A percentile compares a stretch with the other conserved stretches of the same genome.
These are phyloP conservation scores for Chondrus crispus DNA, from an alignment of 23 red algal species.

Conservation along the genomic window DNA sequence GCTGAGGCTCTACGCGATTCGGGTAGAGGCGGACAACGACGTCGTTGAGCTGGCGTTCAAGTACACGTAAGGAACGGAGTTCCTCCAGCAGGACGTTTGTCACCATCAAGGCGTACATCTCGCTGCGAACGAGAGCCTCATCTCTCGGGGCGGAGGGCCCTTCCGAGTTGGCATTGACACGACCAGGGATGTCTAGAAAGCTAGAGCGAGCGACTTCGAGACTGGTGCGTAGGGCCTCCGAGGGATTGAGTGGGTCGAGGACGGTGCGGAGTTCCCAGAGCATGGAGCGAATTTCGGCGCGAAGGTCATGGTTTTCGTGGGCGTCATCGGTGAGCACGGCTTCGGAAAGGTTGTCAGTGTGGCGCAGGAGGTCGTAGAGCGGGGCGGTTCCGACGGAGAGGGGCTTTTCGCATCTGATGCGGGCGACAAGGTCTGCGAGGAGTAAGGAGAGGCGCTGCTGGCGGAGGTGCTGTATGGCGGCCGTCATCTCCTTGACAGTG, in stretches of 20 bases:
- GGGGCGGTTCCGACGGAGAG: neutral
- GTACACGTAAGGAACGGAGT: neutral
- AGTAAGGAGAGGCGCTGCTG: conserved; percentile 28
- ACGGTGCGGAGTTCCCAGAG: conserved; percentile 30
- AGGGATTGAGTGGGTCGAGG: conserved; percentile 9
- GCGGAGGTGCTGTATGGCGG: conserved; percentile 9
- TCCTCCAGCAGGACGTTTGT: neutral
- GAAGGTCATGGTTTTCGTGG: neutral
- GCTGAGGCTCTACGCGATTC: neutral
- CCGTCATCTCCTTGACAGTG: neutral
- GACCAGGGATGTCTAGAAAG: conserved; percentile 1
- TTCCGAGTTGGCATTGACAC: too few species aligned
- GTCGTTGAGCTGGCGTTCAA: neutral
- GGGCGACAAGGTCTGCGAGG: conserved; percentile 25
- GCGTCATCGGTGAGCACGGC: neutral
- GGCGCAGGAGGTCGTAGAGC: neutral
- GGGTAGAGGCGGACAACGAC: neutral
- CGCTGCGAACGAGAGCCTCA: neutral
- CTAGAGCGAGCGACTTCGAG: conserved; percentile 14
- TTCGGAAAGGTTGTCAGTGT: neutral
- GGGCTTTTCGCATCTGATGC: neutral
- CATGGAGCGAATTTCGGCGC: conserved; percentile 22
- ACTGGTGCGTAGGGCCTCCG: conserved; percentile 7
- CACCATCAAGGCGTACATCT: neutral
- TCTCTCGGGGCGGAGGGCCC: neutral